phyloP scores from a whole-genome alignment of 257 asterid species.

The Capsicum rhomboideum region DNA sequence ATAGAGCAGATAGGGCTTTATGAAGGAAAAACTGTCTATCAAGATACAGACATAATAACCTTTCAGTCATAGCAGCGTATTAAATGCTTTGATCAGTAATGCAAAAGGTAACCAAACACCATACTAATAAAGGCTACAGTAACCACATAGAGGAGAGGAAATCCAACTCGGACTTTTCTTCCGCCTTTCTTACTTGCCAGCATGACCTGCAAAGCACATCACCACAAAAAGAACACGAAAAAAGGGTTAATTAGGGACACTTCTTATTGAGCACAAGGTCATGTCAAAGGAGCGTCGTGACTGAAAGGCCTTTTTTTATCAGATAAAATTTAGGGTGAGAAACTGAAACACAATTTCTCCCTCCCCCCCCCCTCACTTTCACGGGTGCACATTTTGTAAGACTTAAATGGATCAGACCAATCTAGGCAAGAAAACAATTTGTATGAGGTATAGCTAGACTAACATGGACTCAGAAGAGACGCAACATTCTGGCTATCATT shows the following conservation, averaged over 20 bases:
- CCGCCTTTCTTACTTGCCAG: conserved; percentile 24
- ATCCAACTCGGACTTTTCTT: conserved; percentile 49
- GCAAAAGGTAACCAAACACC: conserved; percentile 36
- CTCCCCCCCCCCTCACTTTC: background rate
- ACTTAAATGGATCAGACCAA: background rate
- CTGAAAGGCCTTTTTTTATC: background rate
- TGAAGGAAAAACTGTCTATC: background rate
- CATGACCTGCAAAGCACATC: conserved; percentile 30
- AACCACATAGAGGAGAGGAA: conserved; percentile 64
- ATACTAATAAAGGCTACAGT: conserved; percentile 58
- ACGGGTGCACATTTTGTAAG: background rate
- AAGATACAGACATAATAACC: background rate
- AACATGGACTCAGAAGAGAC: background rate
- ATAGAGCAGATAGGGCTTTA: background rate
- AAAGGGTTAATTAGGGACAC: background rate
- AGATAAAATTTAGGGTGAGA: background rate
- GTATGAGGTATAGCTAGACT: background rate
- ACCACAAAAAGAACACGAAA: background rate
- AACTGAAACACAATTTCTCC: background rate
- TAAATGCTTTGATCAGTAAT: conserved; percentile 1
- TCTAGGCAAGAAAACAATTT: background rate
- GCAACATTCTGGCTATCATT: background rate
- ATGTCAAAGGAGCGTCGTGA: background rate
- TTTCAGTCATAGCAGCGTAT: background rate
- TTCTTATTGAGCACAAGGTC: background rate